Evolutionary conservation across 352 stramenopile species (phyloP), one percentile per base, ranked within the genome.

Genomic region (Phytophthora aleatoria): DNA sequence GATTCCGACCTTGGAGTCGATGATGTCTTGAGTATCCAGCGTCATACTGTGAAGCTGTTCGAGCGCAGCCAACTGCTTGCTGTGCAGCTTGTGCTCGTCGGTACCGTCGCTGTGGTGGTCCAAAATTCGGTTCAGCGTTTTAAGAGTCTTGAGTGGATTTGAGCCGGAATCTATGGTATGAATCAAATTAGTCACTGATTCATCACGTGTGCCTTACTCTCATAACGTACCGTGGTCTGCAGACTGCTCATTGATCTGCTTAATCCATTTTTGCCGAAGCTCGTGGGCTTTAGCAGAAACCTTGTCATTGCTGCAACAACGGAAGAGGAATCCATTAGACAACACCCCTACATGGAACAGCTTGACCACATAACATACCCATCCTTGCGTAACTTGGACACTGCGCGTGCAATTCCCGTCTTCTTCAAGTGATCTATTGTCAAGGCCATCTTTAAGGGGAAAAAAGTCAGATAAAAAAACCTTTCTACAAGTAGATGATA

Each of bases 1-100:
- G 26, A 91, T 79, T 39, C 86, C 86, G 41, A 94, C 81, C 71
- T 92, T 90, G 27, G 86, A 90, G 24, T 85, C 78, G 47, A 92
- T 90, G 51, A 94, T 92, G 38, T 94, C 80, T 57, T 90, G 67
- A 1, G 79, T 91, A 48, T 73, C 75, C 61, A 93, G 62, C 9
- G 73, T 70, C 79, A 93, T 87, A 60, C 80, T 75, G 35, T 79
- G 65, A 6, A 93, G 74, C 60, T 84, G 75, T 45, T 92, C 63
- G 5, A 93, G 66, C 15, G 79, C 73, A 45, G 65, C 61, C 43
- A 85, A 36, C 44, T 81, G 76, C 24, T 72, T 70, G 44, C 57
- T 73, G 44, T 83, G 62, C 24, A 76, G 53, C 27, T 72, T 83
- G 24, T 76, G 53, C 15, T 74, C 74, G 7, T 54, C 45, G 16